Evolutionary conservation across 2,329 filamentous ascomycete genomes (phyloP), one percentile per base, ranked within the genome.

Genomic region (Lasiodiplodia theobromae): DNA sequence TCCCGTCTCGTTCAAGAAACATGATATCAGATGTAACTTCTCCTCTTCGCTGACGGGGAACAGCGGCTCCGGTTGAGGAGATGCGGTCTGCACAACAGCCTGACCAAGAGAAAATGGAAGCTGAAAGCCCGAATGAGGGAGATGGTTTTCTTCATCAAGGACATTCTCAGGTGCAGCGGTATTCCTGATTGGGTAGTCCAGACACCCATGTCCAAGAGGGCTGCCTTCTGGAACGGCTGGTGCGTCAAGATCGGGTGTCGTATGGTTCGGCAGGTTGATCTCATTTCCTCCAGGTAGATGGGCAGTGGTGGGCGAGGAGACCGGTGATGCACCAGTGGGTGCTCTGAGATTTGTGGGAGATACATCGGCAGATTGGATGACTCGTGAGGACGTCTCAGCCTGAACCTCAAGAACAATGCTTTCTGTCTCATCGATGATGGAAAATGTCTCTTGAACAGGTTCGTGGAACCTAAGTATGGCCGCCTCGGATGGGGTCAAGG

Each of bases 311-410:
- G 23, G n/a, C 38, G 18, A 34, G 34, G 54, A n/a, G 18, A 37
- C 56, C 5, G 28, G 47, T n/a, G 12, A 11, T 38, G 60, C 51
- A 31, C 14, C 47, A 21, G 31, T 4, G 3, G 58, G 58, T 28
- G 58, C 44, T 21, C 40, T 21, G 54, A 44, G 37, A 12, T 25
- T 51, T 63, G 58, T 34, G 57, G 57, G 38, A 40, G 12, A 58
- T 54, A 28, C 16, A 25, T 51, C 49, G 49, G 10, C 40, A 18
- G 16, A 44, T 18, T 44, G 40, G 14, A 4, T 18, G 5, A 16
- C 40, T n/a, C n/a, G 21, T 52, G 47, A 23, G 21, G 47, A 53
- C 51, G 51, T 10, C 12, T 53, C 51, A 3, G 7, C 12, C 21
- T 54, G 25, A 14, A 25, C 52, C 14, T 54, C 21, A 7, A 31